Conservation (phyloP, 306 rosid genomes). For the Trichosanthes truncata region DNA sequence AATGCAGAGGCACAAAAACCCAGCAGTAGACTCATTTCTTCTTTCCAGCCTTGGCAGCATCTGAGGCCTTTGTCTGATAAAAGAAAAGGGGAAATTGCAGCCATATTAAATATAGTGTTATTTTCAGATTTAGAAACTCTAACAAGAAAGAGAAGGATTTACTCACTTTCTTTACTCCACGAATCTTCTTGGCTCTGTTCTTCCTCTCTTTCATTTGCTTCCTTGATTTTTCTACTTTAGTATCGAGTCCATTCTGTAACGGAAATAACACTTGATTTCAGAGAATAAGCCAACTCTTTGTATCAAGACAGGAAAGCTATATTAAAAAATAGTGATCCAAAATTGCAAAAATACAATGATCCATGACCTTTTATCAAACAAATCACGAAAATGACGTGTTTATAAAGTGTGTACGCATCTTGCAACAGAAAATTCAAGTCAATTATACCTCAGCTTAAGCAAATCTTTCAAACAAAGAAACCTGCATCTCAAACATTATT, state of each 20-base stretch:
- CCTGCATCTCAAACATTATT: background rate
- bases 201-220: slow-evolving; percentile 91
- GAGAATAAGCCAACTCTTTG: background rate
- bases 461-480: background rate
- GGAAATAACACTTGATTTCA: background rate
- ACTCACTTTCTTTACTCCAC: slow-evolving; percentile 79
- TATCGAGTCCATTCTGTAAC: slow-evolving; percentile 72
- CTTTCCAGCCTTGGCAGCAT: slow-evolving; percentile 75
- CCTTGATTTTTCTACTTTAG: slow-evolving; percentile 78
- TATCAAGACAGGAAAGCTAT: background rate
- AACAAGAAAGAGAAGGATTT: background rate
- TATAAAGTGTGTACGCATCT: background rate
- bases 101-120: background rate
- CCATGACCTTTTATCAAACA: background rate
- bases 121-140: background rate
- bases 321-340: background rate
- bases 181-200: slow-evolving; percentile 78
- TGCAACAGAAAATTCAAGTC: background rate
- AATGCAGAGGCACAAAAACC: background rate
- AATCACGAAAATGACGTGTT: background rate
- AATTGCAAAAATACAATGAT: background rate
- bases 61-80: slow-evolving; percentile 38
- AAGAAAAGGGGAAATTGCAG: background rate
- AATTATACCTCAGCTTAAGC: background rate
- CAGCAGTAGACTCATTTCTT: slow-evolving; percentile 56